Evolutionary conservation across 441 rosid species (phyloP).

Genomic region (Raphanus hybrid): DNA sequence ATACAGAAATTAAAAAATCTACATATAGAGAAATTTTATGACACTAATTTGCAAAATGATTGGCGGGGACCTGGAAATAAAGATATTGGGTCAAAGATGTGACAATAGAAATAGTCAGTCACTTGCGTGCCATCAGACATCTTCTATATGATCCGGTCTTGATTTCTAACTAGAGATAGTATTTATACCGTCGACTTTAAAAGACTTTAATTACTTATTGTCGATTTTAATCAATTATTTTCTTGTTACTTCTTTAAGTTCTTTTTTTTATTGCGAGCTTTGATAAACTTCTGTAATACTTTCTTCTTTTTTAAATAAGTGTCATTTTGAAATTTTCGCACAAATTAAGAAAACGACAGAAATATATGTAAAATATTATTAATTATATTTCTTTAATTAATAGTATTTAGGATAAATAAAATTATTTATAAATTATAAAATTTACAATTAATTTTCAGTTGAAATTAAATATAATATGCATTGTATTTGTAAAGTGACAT

Average conservation of each 20-base stretch:
- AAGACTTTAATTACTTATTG: neutral
- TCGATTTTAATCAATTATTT: neutral
- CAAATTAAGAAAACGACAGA: too few relatives aligned
- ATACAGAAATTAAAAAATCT: neutral
- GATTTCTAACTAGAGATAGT: neutral
- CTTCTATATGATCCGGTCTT: conserved; percentile 13
- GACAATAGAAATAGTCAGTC: conserved; percentile 6
- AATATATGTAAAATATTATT: too few relatives aligned
- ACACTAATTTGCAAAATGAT: conserved; percentile 13
- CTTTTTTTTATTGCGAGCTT: neutral
- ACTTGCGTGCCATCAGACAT: conserved; percentile 19
- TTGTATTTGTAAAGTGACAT: too few relatives aligned
- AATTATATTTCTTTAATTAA: too few relatives aligned
- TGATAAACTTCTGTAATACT: too few relatives aligned
- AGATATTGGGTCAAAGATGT: neutral
- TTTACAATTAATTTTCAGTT: too few relatives aligned
- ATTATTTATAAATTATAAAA: too few relatives aligned
- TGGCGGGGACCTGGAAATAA: conserved; percentile 18
- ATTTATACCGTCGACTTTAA: neutral
- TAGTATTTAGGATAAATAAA: too few relatives aligned
- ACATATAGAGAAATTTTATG: neutral
- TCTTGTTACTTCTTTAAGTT: neutral
- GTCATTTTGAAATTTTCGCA: too few relatives aligned
- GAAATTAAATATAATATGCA: too few relatives aligned
- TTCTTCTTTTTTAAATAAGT: too few relatives aligned